These are phyloP conservation scores for Lathyrus sativus DNA, from an alignment of 306 rosid genomes.

Conservation along the genomic window DNA sequence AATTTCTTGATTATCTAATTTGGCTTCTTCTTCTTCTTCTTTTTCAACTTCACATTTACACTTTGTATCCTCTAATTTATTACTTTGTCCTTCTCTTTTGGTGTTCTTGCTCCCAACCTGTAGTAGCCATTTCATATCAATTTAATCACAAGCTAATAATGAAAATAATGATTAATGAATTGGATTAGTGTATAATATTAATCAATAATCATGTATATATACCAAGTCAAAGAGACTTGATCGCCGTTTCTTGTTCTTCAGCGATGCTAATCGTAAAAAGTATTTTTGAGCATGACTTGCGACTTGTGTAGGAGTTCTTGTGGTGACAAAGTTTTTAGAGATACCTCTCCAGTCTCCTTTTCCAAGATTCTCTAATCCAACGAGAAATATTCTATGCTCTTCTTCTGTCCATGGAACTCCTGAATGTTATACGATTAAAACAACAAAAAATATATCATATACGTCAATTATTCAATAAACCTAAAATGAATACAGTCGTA, in stretches of 20 bases:
- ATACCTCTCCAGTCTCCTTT: slow-evolving; percentile 97
- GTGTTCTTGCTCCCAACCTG: slow-evolving; percentile 55
- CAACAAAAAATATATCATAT: no score
- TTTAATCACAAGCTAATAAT: neutral
- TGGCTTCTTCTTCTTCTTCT: slow-evolving; percentile 37
- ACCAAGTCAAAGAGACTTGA: slow-evolving; percentile 85
- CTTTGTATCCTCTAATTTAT: neutral
- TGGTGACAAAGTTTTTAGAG: slow-evolving; percentile 68
- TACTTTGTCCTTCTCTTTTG: slow-evolving; percentile 2
- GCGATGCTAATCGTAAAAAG: slow-evolving; percentile 61
- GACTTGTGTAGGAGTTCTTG: slow-evolving; percentile 95
- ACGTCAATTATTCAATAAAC: no score
- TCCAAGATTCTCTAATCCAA: slow-evolving; percentile 84
- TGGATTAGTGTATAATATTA: neutral
- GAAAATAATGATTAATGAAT: neutral
- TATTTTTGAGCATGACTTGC: slow-evolving; percentile 98
- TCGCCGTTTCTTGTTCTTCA: slow-evolving; percentile 64
- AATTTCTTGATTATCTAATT: slow-evolving; percentile 40
- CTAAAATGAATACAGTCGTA: neutral
- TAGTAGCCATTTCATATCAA: neutral
- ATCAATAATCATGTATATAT: neutral
- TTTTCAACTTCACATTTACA: slow-evolving; percentile 39
- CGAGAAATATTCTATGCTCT: slow-evolving; percentile 75
- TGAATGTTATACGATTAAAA: neutral
- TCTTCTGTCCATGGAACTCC: slow-evolving; percentile 97